phyloP scores from a whole-genome alignment of 768 basidiomycete genomes.

The Psilocybe cubensis region DNA sequence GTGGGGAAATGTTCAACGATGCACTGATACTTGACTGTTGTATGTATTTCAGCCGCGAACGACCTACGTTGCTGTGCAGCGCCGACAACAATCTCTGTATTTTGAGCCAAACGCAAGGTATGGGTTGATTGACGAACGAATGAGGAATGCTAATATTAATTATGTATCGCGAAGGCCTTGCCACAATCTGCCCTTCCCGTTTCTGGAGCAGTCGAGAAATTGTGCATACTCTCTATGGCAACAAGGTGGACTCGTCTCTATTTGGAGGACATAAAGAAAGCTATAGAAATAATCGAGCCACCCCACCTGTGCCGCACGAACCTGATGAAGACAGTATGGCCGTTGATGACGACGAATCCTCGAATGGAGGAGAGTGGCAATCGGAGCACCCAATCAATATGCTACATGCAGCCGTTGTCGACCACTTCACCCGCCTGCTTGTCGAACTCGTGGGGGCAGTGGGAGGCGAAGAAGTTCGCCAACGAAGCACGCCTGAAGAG shows the following conservation, averaged over 20 bases:
- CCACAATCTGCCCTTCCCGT: conserved; percentile 39
- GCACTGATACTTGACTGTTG: conserved; percentile 78
- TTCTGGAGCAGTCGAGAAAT: conserved; percentile 58
- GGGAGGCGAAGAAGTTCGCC: conserved; percentile 48
- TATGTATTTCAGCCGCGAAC: conserved; percentile 54
- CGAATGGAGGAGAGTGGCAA: conserved; percentile 33
- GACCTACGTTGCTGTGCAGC: conserved; percentile 65
- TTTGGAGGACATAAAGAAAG: conserved; percentile 47
- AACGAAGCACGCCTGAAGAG: conserved; percentile 30
- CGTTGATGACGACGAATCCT: conserved; percentile 65
- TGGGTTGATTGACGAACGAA: conserved; percentile 1
- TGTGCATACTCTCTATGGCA: conserved; percentile 47
- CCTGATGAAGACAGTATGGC: conserved; percentile 48
- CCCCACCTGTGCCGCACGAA: conserved; percentile 9
- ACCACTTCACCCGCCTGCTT: conserved; percentile 68
- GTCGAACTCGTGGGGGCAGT: conserved; percentile 59
- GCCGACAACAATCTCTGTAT: conserved; percentile 71
- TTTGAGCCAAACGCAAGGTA: conserved; percentile 36
- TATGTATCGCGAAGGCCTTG: conserved; percentile 32
- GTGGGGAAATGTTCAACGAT: conserved; percentile 59
- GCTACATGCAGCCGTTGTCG: conserved; percentile 70
- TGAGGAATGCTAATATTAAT: not conserved
- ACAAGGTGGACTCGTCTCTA: conserved; percentile 31
- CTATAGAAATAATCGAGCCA: conserved; percentile 32
- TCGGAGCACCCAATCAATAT: conserved; percentile 65